phyloP scores from a whole-genome alignment of 2,329 filamentous ascomycete species.

The Sporothrix brunneoviolacea region DNA sequence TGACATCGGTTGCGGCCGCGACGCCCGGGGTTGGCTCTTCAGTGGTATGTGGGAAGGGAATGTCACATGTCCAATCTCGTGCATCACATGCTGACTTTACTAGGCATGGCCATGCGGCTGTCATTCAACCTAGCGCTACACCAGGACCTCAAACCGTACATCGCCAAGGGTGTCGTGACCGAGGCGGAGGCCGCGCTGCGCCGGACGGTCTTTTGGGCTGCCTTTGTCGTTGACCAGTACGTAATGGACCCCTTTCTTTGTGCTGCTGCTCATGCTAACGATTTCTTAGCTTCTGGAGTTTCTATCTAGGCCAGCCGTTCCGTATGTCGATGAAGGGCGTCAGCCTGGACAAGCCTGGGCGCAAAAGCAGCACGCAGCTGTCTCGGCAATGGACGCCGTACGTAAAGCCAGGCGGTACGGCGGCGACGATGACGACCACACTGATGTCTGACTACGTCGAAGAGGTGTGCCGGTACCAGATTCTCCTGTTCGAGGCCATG shows the following conservation, averaged over 20 bases:
- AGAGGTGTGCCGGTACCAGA: not conserved
- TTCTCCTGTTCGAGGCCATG: conserved; percentile 1
- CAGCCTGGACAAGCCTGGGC: not conserved
- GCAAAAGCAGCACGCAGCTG: not conserved
- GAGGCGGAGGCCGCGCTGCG: conserved; percentile 33
- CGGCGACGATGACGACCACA: not conserved
- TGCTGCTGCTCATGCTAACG: too few species aligned
- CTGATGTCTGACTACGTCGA: not conserved
- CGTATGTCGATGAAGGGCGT: not conserved
- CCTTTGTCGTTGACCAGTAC: conserved; percentile 33
- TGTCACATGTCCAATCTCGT: too few species aligned
- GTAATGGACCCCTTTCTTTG: too few species aligned
- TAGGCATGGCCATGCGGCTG: conserved; percentile 39
- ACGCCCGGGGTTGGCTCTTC: conserved; percentile 40
- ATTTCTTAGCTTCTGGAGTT: conserved; percentile 8
- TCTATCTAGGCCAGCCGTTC: conserved; percentile 9
- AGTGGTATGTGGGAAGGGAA: too few species aligned
- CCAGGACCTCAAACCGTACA: conserved; percentile 33
- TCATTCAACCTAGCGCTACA: conserved; percentile 39
- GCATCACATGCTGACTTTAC: too few species aligned
- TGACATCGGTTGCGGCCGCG: conserved; percentile 36
- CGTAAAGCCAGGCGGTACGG: too few species aligned
- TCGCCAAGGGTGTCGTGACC: conserved; percentile 32
- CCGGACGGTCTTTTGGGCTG: conserved; percentile 35
- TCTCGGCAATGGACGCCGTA: not conserved